These are phyloP conservation scores for Deinandra increscens DNA, from an alignment of 129 eudicot genomes.

Conservation along the genomic window DNA sequence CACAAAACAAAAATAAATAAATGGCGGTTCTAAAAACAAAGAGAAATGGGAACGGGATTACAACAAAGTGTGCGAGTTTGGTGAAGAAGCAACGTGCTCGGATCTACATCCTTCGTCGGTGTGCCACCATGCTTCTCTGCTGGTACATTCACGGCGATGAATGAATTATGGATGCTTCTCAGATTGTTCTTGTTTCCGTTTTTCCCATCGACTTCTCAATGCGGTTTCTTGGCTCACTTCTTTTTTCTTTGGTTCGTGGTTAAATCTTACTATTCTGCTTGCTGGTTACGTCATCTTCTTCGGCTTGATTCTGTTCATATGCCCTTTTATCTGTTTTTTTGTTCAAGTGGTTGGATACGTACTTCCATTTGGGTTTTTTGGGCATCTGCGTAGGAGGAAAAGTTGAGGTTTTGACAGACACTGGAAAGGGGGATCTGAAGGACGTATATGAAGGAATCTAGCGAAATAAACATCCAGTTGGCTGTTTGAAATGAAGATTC, in stretches of 20 bases:
- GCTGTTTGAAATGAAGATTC: conserved; percentile 15
- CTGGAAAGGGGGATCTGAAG: background rate
- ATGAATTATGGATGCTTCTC: background rate
- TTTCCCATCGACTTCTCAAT: conserved; percentile 10
- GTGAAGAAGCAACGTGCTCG: conserved; percentile 85
- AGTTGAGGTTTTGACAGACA: background rate
- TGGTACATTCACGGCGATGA: conserved; percentile 88
- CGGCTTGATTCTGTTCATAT: conserved; percentile 10
- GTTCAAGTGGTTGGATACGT: conserved; percentile 16
- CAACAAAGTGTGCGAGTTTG: conserved; percentile 69
- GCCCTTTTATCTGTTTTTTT: conserved; percentile 13
- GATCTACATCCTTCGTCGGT: conserved; percentile 78
- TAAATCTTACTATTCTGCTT: conserved; percentile 15
- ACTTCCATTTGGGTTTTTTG: conserved; percentile 28
- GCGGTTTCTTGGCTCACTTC: background rate
- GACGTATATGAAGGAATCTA: conserved; percentile 16
- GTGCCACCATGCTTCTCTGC: conserved; percentile 92
- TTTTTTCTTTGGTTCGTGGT: conserved; percentile 6
- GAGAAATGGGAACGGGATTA: conserved; percentile 47
- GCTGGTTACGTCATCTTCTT: conserved; percentile 17
- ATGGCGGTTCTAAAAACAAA: conserved; percentile 50
- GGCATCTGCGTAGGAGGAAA: conserved; percentile 16
- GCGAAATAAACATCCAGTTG: background rate
- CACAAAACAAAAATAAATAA: background rate
- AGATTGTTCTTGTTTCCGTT: background rate